Base-by-base conservation (phyloP, 2,329 filamentous ascomycete genomes). In the Neofusicoccum parvum region DNA sequence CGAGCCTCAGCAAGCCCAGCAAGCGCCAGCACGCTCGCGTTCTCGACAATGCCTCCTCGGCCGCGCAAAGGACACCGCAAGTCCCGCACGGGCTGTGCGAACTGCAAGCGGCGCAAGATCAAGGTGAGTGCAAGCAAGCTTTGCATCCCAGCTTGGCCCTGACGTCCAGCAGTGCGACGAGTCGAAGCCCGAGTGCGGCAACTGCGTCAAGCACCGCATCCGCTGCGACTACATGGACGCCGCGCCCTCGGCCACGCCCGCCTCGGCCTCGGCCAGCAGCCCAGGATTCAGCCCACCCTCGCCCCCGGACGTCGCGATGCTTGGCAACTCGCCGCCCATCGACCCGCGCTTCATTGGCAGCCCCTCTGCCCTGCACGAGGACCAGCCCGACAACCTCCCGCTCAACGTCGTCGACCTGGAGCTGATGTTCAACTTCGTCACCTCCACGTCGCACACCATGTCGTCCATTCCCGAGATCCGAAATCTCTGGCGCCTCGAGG, bases 371-470 rank as follows among this genome's bases (percentile, higher is more conserved):
- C 56, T 15, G 70, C 74, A 50, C 66, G 17, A 51, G 10, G 34
- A 43, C 34, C 12, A 51, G 10, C 20, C 32, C 1, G 34, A 11
- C 9, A 12, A 41, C 20, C 37, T 62, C 15, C 1, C 46, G 36
- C 59, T 62, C 34, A 62, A 62, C 15, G 48, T 62, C 14, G 23
- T 51, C 36, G 72, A 75, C 51, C 20, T 76, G 36, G 71, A 73
- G 34, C 68, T 76, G 10, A 66, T 76, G 9, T 74, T 76, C 63
- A 73, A 76, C 62, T 76, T 72, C 64, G 70, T 69, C 9, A 74
- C 70, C 20, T 69, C 69, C n/a, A 76, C 74, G 10, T 72, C 70
- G 37, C 67, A 68, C 50, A 72, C 70, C 12, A 69, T 73, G 9
- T 68, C 68, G 12, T 62, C 67, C 9, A 67, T 70, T 32, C 54